Percentiles rank a stretch among this genome's conserved stretches.
Evolutionary conservation across 2,329 filamentous ascomycete species (phyloP).

Genomic region (Diaporthe ampelina): DNA sequence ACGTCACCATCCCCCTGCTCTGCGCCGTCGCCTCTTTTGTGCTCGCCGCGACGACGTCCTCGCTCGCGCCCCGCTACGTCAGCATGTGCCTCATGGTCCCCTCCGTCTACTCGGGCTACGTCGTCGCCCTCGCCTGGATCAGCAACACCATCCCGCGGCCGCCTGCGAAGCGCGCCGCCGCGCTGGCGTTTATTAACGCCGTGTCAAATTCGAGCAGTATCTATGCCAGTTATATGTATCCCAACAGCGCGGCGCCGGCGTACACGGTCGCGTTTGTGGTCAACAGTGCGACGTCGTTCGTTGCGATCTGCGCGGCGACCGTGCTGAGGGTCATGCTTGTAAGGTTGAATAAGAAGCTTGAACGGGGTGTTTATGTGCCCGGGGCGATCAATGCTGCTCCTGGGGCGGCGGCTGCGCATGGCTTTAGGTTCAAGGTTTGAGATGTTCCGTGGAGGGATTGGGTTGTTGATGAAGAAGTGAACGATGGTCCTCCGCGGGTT

Average conservation of each 20-base stretch:
- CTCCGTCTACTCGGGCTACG: constrained; percentile 75
- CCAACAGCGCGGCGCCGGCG: constrained; percentile 58
- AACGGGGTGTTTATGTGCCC: constrained; percentile 70
- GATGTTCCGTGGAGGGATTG: neutral
- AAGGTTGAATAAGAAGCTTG: constrained; percentile 78
- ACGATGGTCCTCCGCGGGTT: too few species aligned
- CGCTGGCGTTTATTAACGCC: constrained; percentile 82
- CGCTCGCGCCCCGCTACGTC: constrained; percentile 73
- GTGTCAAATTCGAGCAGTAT: constrained; percentile 78
- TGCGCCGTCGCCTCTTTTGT: constrained; percentile 76
- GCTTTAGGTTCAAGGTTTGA: constrained; percentile 76
- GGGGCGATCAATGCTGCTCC: constrained; percentile 70
- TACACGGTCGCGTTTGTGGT: constrained; percentile 74
- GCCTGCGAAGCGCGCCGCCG: constrained; percentile 78
- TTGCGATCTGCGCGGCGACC: constrained; percentile 75
- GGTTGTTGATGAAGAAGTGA: neutral
- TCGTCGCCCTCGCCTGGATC: constrained; percentile 81
- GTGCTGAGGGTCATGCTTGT: constrained; percentile 74
- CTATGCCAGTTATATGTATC: constrained; percentile 79
- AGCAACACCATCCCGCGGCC: constrained; percentile 81
- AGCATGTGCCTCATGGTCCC: constrained; percentile 81
- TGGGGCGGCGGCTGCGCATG: constrained; percentile 68
- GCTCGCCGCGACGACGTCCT: constrained; percentile 73
- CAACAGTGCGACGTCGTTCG: constrained; percentile 74
- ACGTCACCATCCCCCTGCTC: constrained; percentile 73